A percentile compares a stretch with the other conserved stretches of the same genome.
phyloP scores from a whole-genome alignment of 768 basidiomycete genomes.

The Holtermanniella nyarrowii region DNA sequence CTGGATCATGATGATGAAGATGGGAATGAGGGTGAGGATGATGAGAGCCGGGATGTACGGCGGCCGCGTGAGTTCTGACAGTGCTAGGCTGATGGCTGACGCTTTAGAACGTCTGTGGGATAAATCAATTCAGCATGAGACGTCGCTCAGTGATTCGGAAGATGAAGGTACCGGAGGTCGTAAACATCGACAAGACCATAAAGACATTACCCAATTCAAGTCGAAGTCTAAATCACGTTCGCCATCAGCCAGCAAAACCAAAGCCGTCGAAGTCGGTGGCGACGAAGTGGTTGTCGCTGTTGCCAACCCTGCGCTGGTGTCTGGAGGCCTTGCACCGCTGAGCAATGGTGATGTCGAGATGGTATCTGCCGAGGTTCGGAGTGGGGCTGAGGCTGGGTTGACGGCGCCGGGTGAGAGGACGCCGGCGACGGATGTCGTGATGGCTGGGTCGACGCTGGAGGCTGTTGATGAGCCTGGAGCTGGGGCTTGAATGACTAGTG shows the following conservation, averaged over 20 bases:
- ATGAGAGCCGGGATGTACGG: constrained; percentile 64
- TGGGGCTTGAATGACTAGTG: background rate
- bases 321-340: too few species aligned
- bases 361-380: background rate
- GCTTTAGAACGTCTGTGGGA: constrained; percentile 66
- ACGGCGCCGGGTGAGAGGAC: too few species aligned
- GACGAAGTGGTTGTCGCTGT: too few species aligned
- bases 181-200: constrained; percentile 37
- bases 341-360: constrained; percentile 5
- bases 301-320: too few species aligned
- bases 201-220: constrained; percentile 1
- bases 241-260: background rate
- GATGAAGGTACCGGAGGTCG: constrained; percentile 90
- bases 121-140: constrained; percentile 67
- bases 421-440: too few species aligned
- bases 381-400: background rate
- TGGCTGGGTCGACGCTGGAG: too few species aligned
- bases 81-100: background rate
- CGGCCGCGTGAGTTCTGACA: constrained; percentile 48
- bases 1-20: constrained; percentile 67
- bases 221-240: background rate
- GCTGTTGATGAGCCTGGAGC: too few species aligned
- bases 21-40: constrained; percentile 69
- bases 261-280: background rate
- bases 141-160: constrained; percentile 91